Evolutionary conservation across 2,329 filamentous ascomycete species (phyloP).

Genomic region (Penicillium italicum): DNA sequence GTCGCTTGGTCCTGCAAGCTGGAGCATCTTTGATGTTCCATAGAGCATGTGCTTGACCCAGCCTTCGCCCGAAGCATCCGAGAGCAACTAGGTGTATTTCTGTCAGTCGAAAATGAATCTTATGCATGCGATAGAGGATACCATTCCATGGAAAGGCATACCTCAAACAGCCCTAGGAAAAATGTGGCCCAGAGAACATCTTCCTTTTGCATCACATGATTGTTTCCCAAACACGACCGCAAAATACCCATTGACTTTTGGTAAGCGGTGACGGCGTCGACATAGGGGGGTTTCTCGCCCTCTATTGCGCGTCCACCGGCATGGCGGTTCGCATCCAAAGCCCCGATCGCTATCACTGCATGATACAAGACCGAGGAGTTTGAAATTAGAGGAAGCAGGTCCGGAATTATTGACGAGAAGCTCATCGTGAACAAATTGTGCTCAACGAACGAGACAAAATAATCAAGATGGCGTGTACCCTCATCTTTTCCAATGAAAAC

Average conservation of each 20-base stretch:
- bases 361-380: background rate
- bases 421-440: background rate
- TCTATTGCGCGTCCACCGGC: background rate
- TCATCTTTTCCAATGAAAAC: background rate
- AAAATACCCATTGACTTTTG: background rate
- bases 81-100: background rate
- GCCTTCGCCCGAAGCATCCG: conserved; percentile 1
- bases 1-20: conserved; percentile 1
- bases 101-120: background rate
- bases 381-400: background rate
- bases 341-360: background rate
- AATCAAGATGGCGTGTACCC: background rate
- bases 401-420: background rate
- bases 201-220: background rate
- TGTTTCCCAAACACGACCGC: background rate
- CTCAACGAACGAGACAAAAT: background rate
- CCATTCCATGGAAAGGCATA: background rate
- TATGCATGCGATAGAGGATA: background rate
- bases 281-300: background rate
- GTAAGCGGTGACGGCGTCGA: background rate
- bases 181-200: background rate
- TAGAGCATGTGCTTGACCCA: conserved; percentile 10
- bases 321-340: background rate
- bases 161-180: background rate
- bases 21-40: conserved; percentile 9